Base-by-base conservation (phyloP, 331 rosid genomes). In the Malus hybrid region DNA sequence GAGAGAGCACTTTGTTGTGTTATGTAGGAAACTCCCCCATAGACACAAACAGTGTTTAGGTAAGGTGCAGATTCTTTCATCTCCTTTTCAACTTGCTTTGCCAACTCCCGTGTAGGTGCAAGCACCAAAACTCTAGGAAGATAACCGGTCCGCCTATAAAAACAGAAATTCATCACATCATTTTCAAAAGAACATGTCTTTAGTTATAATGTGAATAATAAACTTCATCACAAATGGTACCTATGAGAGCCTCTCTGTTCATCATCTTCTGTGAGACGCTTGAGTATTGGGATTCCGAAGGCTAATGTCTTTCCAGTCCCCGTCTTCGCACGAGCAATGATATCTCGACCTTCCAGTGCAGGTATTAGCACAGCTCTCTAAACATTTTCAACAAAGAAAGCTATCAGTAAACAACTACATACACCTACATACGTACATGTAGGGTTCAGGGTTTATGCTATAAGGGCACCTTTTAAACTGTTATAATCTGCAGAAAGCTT, bases 21-120 rank as follows among this genome's bases (percentile, higher is more conserved):
- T 74, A 85, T 75, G 68, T 92, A 94, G 33, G 99, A 90, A 78
- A 94, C 99, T 7, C 99, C 99, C 10, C 99, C 99, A 65, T 94
- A 94, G 44, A 94, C 96, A 71, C 99, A 94, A 62, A 94, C 97
- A 6, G 97, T 86, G 80, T 55, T 92, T 48, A 94, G 82, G 76
- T 87, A 83, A 73, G 97, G 97, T 18, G 97, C 99, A 56, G 99
- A 92, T 78, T 92, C 97, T 65, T 94, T 81, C 36, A 94, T 92
- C 99, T 94, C 99, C 68, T 90, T 94, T 72, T 94, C 97, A 20
- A 94, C 99, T 83, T 94, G 99, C 89, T 83, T 94, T 29, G 99
- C 99, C 55, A 94, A 79, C 85, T 94, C 99, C 70, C 99, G 89
- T 33, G 99, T 92, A 46, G 99, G 99, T 13, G 99, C 97, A 63